Base-by-base conservation (phyloP, 495 filamentous ascomycete genomes). In the Beverwykella pulmonaria region DNA sequence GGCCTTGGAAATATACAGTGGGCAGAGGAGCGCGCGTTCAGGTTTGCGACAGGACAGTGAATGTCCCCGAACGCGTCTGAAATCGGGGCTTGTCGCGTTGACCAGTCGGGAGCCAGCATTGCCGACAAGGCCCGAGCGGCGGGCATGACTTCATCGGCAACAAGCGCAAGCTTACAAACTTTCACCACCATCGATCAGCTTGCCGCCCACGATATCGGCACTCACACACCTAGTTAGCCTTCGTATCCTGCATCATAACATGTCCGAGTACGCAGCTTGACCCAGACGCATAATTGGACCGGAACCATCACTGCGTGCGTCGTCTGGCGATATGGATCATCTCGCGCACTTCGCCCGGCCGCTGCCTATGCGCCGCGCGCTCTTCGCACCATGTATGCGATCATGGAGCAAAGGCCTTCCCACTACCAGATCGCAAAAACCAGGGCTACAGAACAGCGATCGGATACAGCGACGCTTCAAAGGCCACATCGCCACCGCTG, bases 391-490 rank as follows among this genome's bases (percentile, higher is more conserved):
- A 50, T 67, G 59, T 46, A 25, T 60, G 26, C 54, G 26, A 19
- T 29, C 53, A 19, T 57, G 47, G 56, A 30, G 27, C n/a, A 53
- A 26, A 26, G 12, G 17, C 52, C 2, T 5, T 27, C 2, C 17
- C 3, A 8, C 23, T 44, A 29, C 36, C n/a, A 22, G 34, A 12
- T 53, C 44, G 19, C 26, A 29, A 61, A 56, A 54, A 41, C 32
- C 53, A 50, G 64, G 68, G 10, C 61, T 71, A 14, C 71, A 71
- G 55, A 69, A 67, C 50, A 68, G 61, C 59, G 52, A 71, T 29
- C 64, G 68, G 61, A 65, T 69, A 67, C 71, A 69, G 22, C 54
- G 52, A 0, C 65, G 69, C 29, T 65, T 26, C 49, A 63, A 60
- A 36, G 65, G 68, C 14, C 39, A 69, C 32, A 74, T 71, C 41